These are phyloP conservation scores for Cytospora piceae DNA, from an alignment of 2,329 filamentous ascomycete species.

Conservation along the genomic window DNA sequence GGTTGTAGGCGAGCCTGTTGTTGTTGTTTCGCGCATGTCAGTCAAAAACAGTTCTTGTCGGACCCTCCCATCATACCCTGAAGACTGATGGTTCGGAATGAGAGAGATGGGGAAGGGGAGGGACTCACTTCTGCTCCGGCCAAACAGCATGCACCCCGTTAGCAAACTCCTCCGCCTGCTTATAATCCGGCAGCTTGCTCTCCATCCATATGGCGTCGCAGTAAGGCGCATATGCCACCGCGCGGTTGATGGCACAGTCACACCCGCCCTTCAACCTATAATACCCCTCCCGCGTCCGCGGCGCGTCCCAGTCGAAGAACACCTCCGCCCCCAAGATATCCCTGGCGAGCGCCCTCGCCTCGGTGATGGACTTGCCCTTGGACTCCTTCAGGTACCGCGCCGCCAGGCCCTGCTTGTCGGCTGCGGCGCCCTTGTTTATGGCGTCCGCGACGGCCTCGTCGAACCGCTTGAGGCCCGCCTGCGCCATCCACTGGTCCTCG, in stretches of 20 bases:
- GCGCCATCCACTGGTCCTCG: conserved; percentile 82
- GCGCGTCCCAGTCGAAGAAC: conserved; percentile 94
- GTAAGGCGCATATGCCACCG: conserved; percentile 89
- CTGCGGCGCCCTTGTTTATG: conserved; percentile 69
- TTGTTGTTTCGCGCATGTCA: not conserved
- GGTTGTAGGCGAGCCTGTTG: conserved; percentile 88
- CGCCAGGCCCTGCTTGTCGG: conserved; percentile 71
- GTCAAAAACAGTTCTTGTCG: not conserved
- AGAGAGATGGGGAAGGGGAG: not conserved
- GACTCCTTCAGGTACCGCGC: conserved; percentile 67
- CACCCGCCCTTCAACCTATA: conserved; percentile 92
- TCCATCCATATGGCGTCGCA: conserved; percentile 99
- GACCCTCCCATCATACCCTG: too few species aligned
- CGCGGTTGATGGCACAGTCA: conserved; percentile 87
- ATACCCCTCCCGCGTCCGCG: conserved; percentile 91
- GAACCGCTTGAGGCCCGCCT: conserved; percentile 85
- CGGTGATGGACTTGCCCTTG: conserved; percentile 83
- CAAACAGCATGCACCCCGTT: conserved; percentile 90
- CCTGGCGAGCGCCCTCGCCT: conserved; percentile 80
- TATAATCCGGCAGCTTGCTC: conserved; percentile 90
- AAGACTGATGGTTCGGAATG: not conserved
- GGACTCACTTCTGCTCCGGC: conserved; percentile 89
- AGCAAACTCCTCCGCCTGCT: conserved; percentile 91
- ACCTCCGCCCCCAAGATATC: conserved; percentile 78
- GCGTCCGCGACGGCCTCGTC: conserved; percentile 84